These are phyloP conservation scores for Arctium lappa DNA, from an alignment of 129 eudicot species.

Conservation along the genomic window DNA sequence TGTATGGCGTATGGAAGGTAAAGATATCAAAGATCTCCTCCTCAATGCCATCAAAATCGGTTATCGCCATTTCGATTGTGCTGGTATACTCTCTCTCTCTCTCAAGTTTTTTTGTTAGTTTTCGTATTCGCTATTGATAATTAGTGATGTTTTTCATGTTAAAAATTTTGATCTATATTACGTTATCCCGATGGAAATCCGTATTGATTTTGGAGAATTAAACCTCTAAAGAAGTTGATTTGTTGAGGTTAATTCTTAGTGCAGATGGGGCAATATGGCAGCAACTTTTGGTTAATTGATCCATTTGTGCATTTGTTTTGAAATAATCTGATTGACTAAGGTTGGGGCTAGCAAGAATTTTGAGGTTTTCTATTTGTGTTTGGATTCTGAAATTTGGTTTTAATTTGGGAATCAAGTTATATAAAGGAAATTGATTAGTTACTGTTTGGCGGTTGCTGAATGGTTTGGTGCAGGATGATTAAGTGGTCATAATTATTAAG, in stretches of 20 bases:
- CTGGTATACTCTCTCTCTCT: slow-evolving; percentile 40
- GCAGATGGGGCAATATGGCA: neutral
- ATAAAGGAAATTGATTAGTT: neutral
- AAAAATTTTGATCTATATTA: neutral
- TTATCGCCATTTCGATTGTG: slow-evolving; percentile 90
- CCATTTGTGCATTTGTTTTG: neutral
- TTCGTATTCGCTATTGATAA: neutral
- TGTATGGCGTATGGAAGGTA: slow-evolving; percentile 89
- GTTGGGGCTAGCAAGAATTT: neutral
- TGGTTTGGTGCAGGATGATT: no score
- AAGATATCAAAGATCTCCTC: slow-evolving; percentile 64
- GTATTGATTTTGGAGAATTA: neutral
- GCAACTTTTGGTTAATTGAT: neutral
- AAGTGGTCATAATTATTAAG: no score
- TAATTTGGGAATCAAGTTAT: neutral
- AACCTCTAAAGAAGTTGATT: neutral
- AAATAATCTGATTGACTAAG: neutral
- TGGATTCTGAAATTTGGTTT: neutral
- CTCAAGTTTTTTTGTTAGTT: neutral
- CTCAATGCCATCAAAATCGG: slow-evolving; percentile 76
- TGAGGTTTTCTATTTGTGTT: neutral
- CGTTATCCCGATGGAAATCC: neutral
- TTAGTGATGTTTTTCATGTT: neutral
- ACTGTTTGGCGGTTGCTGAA: no score
- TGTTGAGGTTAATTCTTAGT: neutral